Conservation (phyloP, 371 early-diverging fungal species). For the Zancudomyces culisetae region DNA sequence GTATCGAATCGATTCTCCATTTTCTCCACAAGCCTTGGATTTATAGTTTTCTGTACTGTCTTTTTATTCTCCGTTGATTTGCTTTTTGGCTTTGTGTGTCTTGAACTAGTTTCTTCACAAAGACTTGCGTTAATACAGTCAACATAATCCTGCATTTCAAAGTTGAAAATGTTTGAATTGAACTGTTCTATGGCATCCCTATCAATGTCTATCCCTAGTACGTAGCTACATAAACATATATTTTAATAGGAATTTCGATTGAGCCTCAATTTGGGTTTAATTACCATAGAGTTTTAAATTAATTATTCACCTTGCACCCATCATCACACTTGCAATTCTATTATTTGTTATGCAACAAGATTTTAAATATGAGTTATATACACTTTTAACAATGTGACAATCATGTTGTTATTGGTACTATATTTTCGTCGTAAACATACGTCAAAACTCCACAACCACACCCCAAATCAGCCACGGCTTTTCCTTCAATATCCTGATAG, state of each 20-base stretch:
- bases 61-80: background rate
- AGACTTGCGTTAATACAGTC: constrained; percentile 13
- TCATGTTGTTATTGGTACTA: no score
- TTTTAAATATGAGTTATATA: no score
- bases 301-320: constrained; percentile 27
- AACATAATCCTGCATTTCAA: constrained; percentile 31
- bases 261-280: no score
- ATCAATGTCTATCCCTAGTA: constrained; percentile 62
- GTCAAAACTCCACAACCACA: constrained; percentile 60
- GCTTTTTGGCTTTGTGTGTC: background rate
- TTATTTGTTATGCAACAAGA: no score
- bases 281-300: background rate
- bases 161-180: constrained; percentile 37
- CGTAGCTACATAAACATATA: constrained; percentile 15
- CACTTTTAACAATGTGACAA: no score
- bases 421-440: no score
- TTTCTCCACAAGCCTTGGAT: constrained; percentile 18
- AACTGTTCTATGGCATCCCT: constrained; percentile 56
- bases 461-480: constrained; percentile 59
- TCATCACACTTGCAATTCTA: constrained; percentile 29
- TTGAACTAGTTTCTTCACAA: constrained; percentile 3
- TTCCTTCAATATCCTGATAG: constrained; percentile 56
- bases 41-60: constrained; percentile 5
- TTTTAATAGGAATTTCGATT: no score
- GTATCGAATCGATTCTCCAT: constrained; percentile 44